Evolutionary conservation across 805 yeast genomes (phyloP).

Genomic region (Ogataea thermomethanolica): DNA sequence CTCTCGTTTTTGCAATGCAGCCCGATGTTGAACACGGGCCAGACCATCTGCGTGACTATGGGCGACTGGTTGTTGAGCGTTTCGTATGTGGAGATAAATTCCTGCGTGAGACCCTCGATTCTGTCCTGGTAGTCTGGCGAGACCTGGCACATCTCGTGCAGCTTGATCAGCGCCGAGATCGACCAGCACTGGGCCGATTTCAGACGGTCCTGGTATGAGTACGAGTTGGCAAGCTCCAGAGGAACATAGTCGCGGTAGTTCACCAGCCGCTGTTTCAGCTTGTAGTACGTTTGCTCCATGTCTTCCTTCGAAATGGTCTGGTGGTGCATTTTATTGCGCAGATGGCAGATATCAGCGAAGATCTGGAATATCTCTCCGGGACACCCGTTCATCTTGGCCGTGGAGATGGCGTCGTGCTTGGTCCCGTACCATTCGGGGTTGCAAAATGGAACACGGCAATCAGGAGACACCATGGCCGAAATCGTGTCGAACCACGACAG

Average conservation of each 20-base stretch:
- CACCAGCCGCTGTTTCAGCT: constrained; percentile 35
- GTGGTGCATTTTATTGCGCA: constrained; percentile 24
- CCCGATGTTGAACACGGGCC: constrained; percentile 55
- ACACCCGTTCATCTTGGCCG: constrained; percentile 55
- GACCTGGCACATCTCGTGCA: constrained; percentile 23
- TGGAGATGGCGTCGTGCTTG: constrained; percentile 40
- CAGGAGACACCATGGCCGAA: constrained; percentile 53
- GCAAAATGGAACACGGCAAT: constrained; percentile 52
- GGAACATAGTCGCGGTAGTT: constrained; percentile 48
- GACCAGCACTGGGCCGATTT: constrained; percentile 60
- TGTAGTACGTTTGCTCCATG: constrained; percentile 19
- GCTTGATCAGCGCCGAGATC: constrained; percentile 34
- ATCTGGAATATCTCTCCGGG: constrained; percentile 54
- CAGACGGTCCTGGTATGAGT: constrained; percentile 39
- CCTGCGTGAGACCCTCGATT: constrained; percentile 37
- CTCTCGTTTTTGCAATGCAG: constrained; percentile 38
- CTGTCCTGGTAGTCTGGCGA: constrained; percentile 20
- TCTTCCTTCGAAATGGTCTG: constrained; percentile 3
- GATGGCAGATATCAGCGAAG: constrained; percentile 41
- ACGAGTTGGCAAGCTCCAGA: constrained; percentile 22
- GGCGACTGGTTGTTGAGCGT: constrained; percentile 46
- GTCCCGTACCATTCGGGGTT: constrained; percentile 52
- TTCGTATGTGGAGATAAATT: constrained; percentile 46
- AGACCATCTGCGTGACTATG: constrained; percentile 56
- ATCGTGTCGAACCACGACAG: constrained; percentile 60